Evolutionary conservation across 441 rosid genomes (phyloP).

Genomic region (Bocquillonia castaneifolia): DNA sequence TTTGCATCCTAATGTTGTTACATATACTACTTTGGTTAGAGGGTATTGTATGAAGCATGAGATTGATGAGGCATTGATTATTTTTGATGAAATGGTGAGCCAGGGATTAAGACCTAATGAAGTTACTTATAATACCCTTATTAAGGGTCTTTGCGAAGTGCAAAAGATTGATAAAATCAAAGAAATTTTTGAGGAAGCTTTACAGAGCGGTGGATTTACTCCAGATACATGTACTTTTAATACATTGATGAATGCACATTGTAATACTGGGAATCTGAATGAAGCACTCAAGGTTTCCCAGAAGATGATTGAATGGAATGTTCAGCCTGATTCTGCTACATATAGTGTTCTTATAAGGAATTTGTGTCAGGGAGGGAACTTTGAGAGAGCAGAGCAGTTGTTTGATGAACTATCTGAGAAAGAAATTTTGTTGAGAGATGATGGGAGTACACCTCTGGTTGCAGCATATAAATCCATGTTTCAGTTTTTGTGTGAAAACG

Average conservation of each 20-base stretch:
- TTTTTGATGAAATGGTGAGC: conserved; percentile 47
- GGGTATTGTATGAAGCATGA: conserved; percentile 71
- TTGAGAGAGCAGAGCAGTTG: conserved; percentile 57
- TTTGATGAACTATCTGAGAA: conserved; percentile 52
- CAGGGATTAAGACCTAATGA: conserved; percentile 54
- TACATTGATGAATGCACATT: conserved; percentile 60
- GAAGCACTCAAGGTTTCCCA: conserved; percentile 55
- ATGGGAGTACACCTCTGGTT: conserved; percentile 62
- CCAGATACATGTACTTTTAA: conserved; percentile 80
- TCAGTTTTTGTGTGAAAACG: conserved; percentile 59
- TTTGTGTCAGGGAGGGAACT: conserved; percentile 50
- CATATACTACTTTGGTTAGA: conserved; percentile 70
- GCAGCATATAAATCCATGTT: conserved; percentile 75
- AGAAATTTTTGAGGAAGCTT: conserved; percentile 39
- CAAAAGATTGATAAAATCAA: conserved; percentile 53
- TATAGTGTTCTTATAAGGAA: conserved; percentile 64
- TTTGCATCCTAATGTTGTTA: conserved; percentile 61
- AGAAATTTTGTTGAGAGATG: conserved; percentile 42
- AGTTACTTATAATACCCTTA: conserved; percentile 60
- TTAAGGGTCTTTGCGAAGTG: conserved; percentile 71
- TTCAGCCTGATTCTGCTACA: conserved; percentile 70
- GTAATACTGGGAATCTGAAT: conserved; percentile 47
- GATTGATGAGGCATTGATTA: conserved; percentile 53
- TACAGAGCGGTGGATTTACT: conserved; percentile 35
- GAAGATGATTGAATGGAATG: conserved; percentile 46